These are phyloP conservation scores for Penicillium oxalicum DNA, from an alignment of 2,329 filamentous ascomycete genomes.

Conservation along the genomic window DNA sequence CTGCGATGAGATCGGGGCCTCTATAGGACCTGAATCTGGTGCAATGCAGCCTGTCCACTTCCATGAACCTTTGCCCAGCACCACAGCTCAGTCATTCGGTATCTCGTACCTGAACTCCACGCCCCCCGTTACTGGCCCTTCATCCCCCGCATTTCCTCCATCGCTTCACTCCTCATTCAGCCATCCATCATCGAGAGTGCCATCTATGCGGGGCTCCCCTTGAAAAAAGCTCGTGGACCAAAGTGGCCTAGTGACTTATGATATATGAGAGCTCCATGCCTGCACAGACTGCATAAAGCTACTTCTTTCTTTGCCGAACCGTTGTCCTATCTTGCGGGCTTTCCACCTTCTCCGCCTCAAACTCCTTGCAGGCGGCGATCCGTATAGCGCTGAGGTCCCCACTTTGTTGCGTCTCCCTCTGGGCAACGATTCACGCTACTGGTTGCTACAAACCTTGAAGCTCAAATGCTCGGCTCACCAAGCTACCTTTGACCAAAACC, in stretches of 20 bases:
- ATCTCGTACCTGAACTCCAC: slow-evolving; percentile 28
- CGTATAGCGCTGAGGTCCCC: not conserved
- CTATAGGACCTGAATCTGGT: slow-evolving; percentile 15
- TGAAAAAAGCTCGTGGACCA: slow-evolving; percentile 3
- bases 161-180: slow-evolving; percentile 22
- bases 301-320: slow-evolving; percentile 1
- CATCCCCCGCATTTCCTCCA: slow-evolving; percentile 30
- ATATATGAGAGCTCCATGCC: slow-evolving; percentile 7
- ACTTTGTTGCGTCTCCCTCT: not conserved
- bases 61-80: slow-evolving; percentile 19
- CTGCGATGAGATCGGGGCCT: slow-evolving; percentile 30
- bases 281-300: slow-evolving; percentile 13
- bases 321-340: not conserved
- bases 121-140: slow-evolving; percentile 31
- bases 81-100: slow-evolving; percentile 26
- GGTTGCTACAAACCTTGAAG: not conserved
- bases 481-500: not conserved
- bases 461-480: not conserved
- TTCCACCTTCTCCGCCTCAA: not conserved
- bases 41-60: slow-evolving; percentile 9
- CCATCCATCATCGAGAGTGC: slow-evolving; percentile 24
- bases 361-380: slow-evolving; percentile 14
- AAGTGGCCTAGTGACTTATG: slow-evolving; percentile 3
- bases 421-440: no score
- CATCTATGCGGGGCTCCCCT: slow-evolving; percentile 25